Conservation (phyloP, 495 filamentous ascomycete genomes). For the Podospora pseudocomata region DNA sequence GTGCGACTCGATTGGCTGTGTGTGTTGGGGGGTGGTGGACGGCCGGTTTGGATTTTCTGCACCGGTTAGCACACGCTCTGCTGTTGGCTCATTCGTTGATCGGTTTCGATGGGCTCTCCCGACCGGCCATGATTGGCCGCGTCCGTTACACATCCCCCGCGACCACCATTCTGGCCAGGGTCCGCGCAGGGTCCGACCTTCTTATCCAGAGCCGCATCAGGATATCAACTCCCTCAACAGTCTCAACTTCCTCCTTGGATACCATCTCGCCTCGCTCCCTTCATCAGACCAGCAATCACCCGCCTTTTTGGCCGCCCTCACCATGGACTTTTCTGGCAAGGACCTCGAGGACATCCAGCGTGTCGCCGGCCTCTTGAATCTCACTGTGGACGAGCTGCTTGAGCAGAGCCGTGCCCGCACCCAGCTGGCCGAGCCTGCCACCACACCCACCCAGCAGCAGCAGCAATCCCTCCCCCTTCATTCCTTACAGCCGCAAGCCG, state of each 20-base stretch:
- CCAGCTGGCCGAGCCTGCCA: background rate
- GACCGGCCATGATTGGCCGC: slow-evolving; percentile 22
- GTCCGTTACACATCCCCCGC: slow-evolving; percentile 14
- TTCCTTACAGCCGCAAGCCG: background rate
- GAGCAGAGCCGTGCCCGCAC: slow-evolving; percentile 19
- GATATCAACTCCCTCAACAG: slow-evolving; percentile 21
- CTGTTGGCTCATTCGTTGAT: slow-evolving; percentile 27
- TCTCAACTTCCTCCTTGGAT: background rate
- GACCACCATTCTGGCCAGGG: slow-evolving; percentile 15
- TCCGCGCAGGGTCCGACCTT: slow-evolving; percentile 6
- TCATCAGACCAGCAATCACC: background rate
- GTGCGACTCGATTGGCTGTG: slow-evolving; percentile 22
- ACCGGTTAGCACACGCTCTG: slow-evolving; percentile 18
- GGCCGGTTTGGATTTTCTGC: slow-evolving; percentile 23
- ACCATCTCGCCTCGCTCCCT: background rate
- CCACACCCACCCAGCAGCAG: background rate
- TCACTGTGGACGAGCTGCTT: slow-evolving; percentile 33
- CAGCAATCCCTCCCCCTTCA: background rate
- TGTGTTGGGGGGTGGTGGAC: slow-evolving; percentile 8
- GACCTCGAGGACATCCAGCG: slow-evolving; percentile 29
- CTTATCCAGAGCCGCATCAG: slow-evolving; percentile 20
- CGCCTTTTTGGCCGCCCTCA: slow-evolving; percentile 1
- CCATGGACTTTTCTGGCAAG: slow-evolving; percentile 29
- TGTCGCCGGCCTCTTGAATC: slow-evolving; percentile 28
- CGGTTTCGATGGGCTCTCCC: slow-evolving; percentile 24